phyloP scores from a whole-genome alignment of 352 stramenopile species.

The Phytopythium delawarense region DNA sequence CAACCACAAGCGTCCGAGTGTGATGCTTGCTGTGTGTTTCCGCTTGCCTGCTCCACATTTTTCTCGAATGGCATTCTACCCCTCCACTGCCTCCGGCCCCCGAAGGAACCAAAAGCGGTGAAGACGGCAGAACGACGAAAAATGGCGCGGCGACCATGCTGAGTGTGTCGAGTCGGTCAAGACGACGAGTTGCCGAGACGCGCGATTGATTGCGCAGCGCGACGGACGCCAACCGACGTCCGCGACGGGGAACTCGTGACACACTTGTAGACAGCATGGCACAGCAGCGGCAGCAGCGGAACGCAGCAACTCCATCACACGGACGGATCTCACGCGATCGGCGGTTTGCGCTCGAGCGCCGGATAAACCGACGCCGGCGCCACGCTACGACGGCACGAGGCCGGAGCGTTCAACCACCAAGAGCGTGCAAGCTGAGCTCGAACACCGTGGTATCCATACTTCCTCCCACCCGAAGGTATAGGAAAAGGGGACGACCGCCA shows the following conservation, averaged over 20 bases:
- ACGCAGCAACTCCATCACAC: slow-evolving; percentile 4
- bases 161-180: slow-evolving; percentile 1
- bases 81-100: not conserved
- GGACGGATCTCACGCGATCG: not conserved
- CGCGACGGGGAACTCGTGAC: not conserved
- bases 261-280: slow-evolving; percentile 7
- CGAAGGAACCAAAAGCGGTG: not conserved
- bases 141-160: slow-evolving; percentile 9
- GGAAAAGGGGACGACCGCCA: not conserved
- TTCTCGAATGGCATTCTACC: slow-evolving; percentile 3
- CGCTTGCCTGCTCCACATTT: slow-evolving; percentile 9
- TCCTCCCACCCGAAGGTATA: slow-evolving; percentile 3
- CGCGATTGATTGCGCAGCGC: not conserved
- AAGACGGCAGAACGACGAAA: slow-evolving; percentile 8
- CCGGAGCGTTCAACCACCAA: not conserved
- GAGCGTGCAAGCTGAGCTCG: slow-evolving; percentile 5
- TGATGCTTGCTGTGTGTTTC: slow-evolving; percentile 6
- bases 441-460: slow-evolving; percentile 8
- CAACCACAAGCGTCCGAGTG: slow-evolving; percentile 10
- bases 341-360: not conserved
- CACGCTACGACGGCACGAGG: slow-evolving; percentile 1
- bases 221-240: not conserved
- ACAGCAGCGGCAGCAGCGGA: slow-evolving; percentile 6
- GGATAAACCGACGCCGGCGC: slow-evolving; percentile 1
- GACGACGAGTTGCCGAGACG: not conserved